phyloP scores from a whole-genome alignment of 2,329 filamentous ascomycete species.

The Aspergillus awamori region DNA sequence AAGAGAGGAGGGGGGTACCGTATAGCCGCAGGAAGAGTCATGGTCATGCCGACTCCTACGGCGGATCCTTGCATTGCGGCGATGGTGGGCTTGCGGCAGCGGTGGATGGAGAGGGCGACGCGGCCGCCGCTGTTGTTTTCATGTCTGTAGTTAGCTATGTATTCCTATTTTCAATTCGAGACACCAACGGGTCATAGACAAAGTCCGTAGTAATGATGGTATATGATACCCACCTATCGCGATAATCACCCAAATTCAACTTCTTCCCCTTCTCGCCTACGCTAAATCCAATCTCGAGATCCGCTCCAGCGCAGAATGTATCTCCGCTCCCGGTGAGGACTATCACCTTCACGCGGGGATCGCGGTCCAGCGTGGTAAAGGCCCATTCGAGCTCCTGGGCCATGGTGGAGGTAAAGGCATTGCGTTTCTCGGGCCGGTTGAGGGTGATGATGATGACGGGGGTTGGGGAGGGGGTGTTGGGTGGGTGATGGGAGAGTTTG shows the following conservation, averaged over 20 bases:
- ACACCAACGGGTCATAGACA: no score
- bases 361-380: no score
- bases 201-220: no score
- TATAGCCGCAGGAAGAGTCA: conserved; percentile 61
- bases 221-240: no score
- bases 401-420: conserved; percentile 56
- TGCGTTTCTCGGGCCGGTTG: conserved; percentile 60
- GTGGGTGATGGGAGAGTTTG: no score
- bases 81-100: conserved; percentile 61
- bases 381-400: no score
- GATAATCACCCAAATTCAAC: no score
- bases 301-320: conserved; percentile 57
- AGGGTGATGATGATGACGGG: conserved; percentile 54
- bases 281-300: conserved; percentile 57
- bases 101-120: conserved; percentile 55
- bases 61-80: conserved; percentile 59
- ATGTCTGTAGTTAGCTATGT: background rate
- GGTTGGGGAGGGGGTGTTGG: conserved; percentile 39
- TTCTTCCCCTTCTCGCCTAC: conserved; percentile 41
- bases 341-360: no score
- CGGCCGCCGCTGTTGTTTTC: conserved; percentile 30
- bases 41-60: conserved; percentile 62
- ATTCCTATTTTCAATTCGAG: no score
- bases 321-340: conserved; percentile 56
- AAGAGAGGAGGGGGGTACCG: conserved; percentile 25